phyloP scores from a whole-genome alignment of 2,329 filamentous ascomycete species.

The Microcera coccophila region DNA sequence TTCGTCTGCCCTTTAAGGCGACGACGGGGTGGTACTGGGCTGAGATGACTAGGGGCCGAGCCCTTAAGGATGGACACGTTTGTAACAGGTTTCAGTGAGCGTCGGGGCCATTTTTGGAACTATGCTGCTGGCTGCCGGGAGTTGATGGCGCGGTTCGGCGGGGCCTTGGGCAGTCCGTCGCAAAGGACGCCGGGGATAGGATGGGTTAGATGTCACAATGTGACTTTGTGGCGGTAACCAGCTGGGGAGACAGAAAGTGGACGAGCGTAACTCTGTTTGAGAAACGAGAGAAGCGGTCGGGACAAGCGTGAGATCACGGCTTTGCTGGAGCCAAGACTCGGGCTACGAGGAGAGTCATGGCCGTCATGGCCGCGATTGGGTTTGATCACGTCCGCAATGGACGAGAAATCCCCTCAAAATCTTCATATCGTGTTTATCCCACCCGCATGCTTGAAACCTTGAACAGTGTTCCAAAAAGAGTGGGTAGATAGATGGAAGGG shows the following conservation, averaged over 20 bases:
- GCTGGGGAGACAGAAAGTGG: background rate
- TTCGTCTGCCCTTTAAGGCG: constrained; percentile 5
- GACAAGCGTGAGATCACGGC: too few relatives aligned
- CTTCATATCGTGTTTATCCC: background rate
- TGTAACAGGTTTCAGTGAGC: too few relatives aligned
- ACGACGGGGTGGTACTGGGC: too few relatives aligned
- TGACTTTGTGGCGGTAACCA: background rate
- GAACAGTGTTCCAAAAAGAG: background rate
- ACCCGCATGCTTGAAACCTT: background rate
- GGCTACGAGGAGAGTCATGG: background rate
- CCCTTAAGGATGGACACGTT: constrained; percentile 13
- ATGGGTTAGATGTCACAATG: background rate
- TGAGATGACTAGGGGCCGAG: constrained; percentile 6
- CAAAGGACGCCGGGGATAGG: background rate
- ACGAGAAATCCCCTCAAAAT: background rate
- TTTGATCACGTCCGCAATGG: background rate
- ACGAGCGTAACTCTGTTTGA: background rate
- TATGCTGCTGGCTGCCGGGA: constrained; percentile 13
- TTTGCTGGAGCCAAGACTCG: background rate
- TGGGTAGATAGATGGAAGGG: constrained; percentile 1
- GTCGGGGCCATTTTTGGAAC: too few relatives aligned
- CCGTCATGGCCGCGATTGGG: background rate
- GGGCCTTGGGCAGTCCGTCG: constrained; percentile 5
- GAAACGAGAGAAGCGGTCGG: background rate
- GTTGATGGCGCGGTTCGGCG: constrained; percentile 23